Conservation (phyloP, 306 rosid species). For the Argentina anserina region DNA sequence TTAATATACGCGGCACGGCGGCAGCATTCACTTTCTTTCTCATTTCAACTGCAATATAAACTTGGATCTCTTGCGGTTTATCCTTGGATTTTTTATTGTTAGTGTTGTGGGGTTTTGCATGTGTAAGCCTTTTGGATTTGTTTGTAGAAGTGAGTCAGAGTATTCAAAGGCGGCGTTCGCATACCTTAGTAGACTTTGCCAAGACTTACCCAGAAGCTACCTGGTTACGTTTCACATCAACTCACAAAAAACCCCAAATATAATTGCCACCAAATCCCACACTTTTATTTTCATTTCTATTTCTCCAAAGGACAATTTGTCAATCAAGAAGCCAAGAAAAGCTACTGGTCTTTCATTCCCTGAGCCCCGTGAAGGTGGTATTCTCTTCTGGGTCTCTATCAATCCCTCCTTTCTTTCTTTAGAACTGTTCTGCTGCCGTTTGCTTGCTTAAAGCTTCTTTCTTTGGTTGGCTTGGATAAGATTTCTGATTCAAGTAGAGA, state of each 20-base stretch:
- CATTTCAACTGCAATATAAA: not conserved
- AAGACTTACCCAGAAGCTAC: not conserved
- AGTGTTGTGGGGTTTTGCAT: not conserved
- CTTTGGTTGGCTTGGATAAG: slow-evolving; percentile 5
- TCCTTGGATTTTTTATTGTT: not conserved
- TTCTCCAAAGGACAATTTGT: not conserved
- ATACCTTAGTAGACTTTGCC: not conserved
- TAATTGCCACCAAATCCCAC: not conserved
- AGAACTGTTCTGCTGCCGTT: not conserved
- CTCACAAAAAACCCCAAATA: not conserved
- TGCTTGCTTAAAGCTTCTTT: not conserved
- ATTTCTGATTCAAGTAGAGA: not conserved
- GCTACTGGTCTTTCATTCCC: not conserved
- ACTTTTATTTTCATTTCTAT: no score
- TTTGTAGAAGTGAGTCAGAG: not conserved
- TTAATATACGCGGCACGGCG: no score
- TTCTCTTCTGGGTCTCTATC: slow-evolving; percentile 24
- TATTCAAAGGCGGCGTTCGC: slow-evolving; percentile 5
- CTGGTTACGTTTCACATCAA: not conserved
- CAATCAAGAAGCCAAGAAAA: not conserved
- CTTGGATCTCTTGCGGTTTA: not conserved
- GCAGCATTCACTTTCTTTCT: no score
- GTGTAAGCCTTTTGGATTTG: not conserved
- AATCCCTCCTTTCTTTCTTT: not conserved
- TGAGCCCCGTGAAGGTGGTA: slow-evolving; percentile 38